Percentiles rank a stretch among this genome's conserved stretches.
Conservation (phyloP, 1,139 yeast genomes). For the Candida albicans region DNA sequence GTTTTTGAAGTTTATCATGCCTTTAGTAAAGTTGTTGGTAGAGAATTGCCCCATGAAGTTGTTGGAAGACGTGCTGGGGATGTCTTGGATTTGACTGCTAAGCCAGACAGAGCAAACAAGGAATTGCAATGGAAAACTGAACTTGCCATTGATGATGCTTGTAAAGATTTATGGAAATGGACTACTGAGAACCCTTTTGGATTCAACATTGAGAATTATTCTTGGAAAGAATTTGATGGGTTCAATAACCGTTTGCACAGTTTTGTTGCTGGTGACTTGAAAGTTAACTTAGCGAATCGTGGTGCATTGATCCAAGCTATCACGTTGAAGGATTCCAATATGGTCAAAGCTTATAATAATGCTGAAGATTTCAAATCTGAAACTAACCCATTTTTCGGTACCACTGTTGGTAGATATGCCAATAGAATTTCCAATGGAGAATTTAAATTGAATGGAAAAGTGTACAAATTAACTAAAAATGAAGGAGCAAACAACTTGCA, state of each 20-base stretch:
- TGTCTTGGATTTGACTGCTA: conserved; percentile 73
- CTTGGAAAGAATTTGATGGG: conserved; percentile 33
- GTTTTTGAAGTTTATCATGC: conserved; percentile 72
- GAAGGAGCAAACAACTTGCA: conserved; percentile 46
- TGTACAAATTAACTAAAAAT: conserved; percentile 42
- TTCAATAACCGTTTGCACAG: conserved; percentile 43
- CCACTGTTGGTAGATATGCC: conserved; percentile 65
- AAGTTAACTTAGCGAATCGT: conserved; percentile 48
- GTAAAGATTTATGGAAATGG: conserved; percentile 80
- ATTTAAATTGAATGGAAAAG: conserved; percentile 41
- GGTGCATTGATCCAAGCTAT: conserved; percentile 54
- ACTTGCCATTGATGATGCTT: conserved; percentile 60
- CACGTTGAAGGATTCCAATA: conserved; percentile 31
- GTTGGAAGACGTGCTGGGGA: conserved; percentile 76
- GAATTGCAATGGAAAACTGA: conserved; percentile 70
- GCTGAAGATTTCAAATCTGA: conserved; percentile 35
- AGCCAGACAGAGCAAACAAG: conserved; percentile 61
- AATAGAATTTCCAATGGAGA: conserved; percentile 55
- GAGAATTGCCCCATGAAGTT: conserved; percentile 63
- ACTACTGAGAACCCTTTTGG: conserved; percentile 70
- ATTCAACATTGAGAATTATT: conserved; percentile 41
- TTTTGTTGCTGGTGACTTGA: conserved; percentile 32
- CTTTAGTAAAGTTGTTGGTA: conserved; percentile 69
- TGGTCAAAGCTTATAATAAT: conserved; percentile 36
- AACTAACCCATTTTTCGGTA: conserved; percentile 56